phyloP scores from a whole-genome alignment of 176 grass and related monocot species.

The Eleusine coracana region DNA sequence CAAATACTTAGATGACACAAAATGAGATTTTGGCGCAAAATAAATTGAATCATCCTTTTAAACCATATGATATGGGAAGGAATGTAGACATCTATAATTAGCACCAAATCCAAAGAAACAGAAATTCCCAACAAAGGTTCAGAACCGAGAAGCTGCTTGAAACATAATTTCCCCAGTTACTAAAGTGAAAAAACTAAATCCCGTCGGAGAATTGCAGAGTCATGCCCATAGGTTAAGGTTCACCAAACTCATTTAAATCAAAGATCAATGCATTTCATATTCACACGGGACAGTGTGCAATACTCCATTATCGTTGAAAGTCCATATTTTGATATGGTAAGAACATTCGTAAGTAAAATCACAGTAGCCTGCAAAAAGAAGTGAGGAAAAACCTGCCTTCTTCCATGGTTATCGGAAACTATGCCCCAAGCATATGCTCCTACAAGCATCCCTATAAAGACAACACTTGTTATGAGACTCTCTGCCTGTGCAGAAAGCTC shows the following conservation, averaged over 20 bases:
- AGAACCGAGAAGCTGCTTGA: neutral
- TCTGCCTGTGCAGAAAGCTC: conserved; percentile 78
- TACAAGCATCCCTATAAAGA: conserved; percentile 92
- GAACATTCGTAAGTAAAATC: neutral
- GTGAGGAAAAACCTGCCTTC: conserved; percentile 59
- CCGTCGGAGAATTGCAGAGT: neutral
- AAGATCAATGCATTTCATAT: neutral
- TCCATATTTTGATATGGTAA: neutral
- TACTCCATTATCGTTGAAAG: neutral
- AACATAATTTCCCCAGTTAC: neutral
- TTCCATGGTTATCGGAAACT: conserved; percentile 89
- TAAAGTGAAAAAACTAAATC: neutral
- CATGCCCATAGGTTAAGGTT: neutral
- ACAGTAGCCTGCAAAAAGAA: conserved; percentile 3
- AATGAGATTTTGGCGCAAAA: neutral
- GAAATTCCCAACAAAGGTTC: neutral
- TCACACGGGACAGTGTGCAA: neutral
- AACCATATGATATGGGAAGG: neutral
- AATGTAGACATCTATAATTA: neutral
- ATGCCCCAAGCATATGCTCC: conserved; percentile 93
- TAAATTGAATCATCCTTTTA: neutral
- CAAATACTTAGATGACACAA: neutral
- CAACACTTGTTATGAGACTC: conserved; percentile 90
- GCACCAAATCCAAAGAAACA: neutral
- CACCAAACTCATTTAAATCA: neutral